phyloP scores from a whole-genome alignment of 345 rosid genomes.

The Hibiscus trionum region DNA sequence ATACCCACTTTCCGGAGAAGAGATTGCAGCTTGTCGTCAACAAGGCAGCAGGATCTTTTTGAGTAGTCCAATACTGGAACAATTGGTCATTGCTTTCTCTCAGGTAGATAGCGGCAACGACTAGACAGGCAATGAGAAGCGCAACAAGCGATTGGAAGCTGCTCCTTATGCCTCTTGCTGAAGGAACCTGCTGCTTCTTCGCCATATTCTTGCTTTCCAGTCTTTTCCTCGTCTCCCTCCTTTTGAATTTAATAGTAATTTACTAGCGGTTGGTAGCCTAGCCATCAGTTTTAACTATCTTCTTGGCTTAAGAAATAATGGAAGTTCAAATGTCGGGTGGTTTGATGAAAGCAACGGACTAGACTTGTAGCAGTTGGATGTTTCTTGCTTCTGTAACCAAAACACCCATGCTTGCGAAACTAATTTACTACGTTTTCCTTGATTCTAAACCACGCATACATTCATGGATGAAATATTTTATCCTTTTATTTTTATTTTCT shows the following conservation, averaged over 20 bases:
- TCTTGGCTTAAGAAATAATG: neutral
- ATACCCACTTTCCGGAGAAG: constrained; percentile 80
- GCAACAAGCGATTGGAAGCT: constrained; percentile 58
- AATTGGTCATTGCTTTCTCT: constrained; percentile 24
- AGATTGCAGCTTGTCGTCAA: constrained; percentile 38
- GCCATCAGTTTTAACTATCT: neutral
- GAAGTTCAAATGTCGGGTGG: constrained; percentile 16
- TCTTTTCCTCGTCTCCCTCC: neutral
- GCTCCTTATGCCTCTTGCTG: constrained; percentile 39
- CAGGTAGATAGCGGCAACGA: constrained; percentile 43
- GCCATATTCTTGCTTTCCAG: constrained; percentile 18
- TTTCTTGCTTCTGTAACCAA: constrained; percentile 8
- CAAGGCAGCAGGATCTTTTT: neutral
- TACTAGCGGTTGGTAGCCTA: constrained; percentile 19
- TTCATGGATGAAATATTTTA: no score
- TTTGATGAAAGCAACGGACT: constrained; percentile 24
- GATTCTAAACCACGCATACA: neutral
- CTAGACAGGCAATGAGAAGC: constrained; percentile 41
- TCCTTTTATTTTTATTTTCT: no score
- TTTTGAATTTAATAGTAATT: constrained; percentile 16
- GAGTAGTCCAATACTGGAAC: neutral
- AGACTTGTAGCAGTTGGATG: neutral
- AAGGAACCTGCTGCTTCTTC: constrained; percentile 27
- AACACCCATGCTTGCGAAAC: constrained; percentile 7
- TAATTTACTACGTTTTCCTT: neutral